Base-by-base conservation (phyloP, 176 grass and related monocot genomes). In the Chloris gayana region DNA sequence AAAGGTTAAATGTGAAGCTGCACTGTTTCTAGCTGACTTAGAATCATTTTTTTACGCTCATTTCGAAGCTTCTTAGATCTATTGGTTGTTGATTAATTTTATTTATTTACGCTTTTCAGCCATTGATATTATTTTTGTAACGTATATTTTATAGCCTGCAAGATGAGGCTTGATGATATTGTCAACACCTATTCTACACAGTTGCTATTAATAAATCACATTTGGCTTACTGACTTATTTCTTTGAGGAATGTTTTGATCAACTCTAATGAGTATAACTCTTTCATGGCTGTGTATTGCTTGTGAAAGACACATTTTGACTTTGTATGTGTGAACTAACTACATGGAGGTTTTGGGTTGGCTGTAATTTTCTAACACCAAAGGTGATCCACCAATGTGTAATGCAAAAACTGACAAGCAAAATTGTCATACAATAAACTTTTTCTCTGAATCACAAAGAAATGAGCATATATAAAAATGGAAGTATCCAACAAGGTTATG, bases 381-480 rank as follows among this genome's bases (percentile, higher is more conserved):
- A 42, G 33, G 53, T 59, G 35, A 51, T 53, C 46, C 50, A 22
- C 35, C 67, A 14, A 38, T 6, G 62, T 45, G 29, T 27, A 70
- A 38, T 25, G 84, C 32, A 69, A 31, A 67, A 74, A 4, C 1
- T 56, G 45, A 42, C 29, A 81, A 75, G 38, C 63, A 76, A 87
- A 75, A 69, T 66, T 13, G 21, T 6, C 63, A 71, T 42, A 35
- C 34, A 49, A 56, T 82, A 10, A 3, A 45, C 15, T 4, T 35
- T 25, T 65, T 69, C 34, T 70, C 6, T 29, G 12, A 47, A 18
- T 26, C 9, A 17, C 3, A 62, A 82, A 57, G n/a, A 6, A 68
- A 37, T 33, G 47, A 72, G 46, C 59, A 67, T 19, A 61, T 75
- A 60, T 61, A 31, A 81, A 7, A 80, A 69, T 75, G 33, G 17